Conservation (phyloP, 495 filamentous ascomycete species). For the Arthonia radiata region DNA sequence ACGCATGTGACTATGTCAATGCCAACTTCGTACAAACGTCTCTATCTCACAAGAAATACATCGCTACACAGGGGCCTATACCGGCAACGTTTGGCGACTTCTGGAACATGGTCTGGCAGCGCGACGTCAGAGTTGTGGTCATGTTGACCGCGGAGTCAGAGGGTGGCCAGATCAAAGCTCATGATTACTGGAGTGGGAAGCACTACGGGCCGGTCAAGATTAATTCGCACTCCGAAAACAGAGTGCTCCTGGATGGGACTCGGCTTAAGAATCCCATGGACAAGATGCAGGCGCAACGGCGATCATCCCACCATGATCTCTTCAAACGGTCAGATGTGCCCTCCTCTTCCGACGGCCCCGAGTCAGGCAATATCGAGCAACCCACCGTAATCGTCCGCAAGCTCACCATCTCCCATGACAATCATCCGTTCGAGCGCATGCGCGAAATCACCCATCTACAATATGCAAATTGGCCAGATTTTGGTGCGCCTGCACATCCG, state of each 20-base stretch:
- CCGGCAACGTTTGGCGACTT: constrained; percentile 92
- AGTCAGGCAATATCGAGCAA: no score
- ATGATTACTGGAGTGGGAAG: constrained; percentile 70
- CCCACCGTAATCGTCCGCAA: constrained; percentile 68
- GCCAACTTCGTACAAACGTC: constrained; percentile 62
- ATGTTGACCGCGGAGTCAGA: constrained; percentile 93
- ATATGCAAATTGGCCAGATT: constrained; percentile 87
- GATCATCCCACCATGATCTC: no score
- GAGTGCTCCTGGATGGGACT: constrained; percentile 42
- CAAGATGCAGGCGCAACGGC: constrained; percentile 9
- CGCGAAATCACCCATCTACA: constrained; percentile 91
- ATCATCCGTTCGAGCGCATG: constrained; percentile 59
- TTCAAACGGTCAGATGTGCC: no score
- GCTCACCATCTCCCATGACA: constrained; percentile 55
- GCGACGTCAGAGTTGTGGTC: constrained; percentile 80
- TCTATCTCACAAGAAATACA: constrained; percentile 68
- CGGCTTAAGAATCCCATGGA: constrained; percentile 12
- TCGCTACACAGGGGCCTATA: constrained; percentile 82
- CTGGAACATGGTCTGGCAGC: constrained; percentile 93
- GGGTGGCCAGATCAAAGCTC: constrained; percentile 83
- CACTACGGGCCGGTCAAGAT: constrained; percentile 62
- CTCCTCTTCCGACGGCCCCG: constrained; percentile 9
- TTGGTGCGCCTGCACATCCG: constrained; percentile 77
- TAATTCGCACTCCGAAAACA: constrained; percentile 52
- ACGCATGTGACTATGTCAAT: constrained; percentile 85